Base-by-base conservation (phyloP, 2,329 filamentous ascomycete genomes). In the Neopestalotiopsis sp. region DNA sequence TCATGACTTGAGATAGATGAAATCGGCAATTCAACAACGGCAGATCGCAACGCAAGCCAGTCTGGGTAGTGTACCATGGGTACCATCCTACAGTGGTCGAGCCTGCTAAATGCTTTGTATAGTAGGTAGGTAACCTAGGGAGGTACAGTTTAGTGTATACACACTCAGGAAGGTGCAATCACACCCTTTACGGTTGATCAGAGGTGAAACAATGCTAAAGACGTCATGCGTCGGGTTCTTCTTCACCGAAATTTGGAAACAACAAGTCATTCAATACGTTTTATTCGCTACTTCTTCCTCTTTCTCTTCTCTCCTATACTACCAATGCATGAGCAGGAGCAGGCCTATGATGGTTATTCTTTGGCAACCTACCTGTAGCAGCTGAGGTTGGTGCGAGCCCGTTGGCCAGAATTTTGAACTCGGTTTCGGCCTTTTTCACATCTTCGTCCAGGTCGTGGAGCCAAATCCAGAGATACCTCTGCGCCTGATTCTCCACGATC, bases 381-480 rank as follows among this genome's bases (percentile, higher is more conserved):
- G 34, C 34, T 38, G 30, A 34, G 5, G 59, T n/a, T 40, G 59
- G 2, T 38, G 59, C n/a, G n/a, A 20, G 59, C n/a, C 14, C n/a
- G 17, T 32, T 20, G 2, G 32, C 32, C 28, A 66, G n/a, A 14
- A 34, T 20, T 17, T 57, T 67, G 66, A 75, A 75, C 3, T 72
- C 67, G 4, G 68, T 40, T 53, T 75, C 72, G 1, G 76, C 75
- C 64, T 71, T 72, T 30, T 66, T 68, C 45, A 77, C 68, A 61
- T 78, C 76, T 10, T 64, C 71, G 61, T 70, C 49, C 53, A 79
- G 66, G 49, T 78, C 74, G 58, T 79, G 75, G 32, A 76, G 70
- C 77, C 77, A 79, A 57, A 78, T 77, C 76, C 77, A 79, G 62
- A 75, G 73, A 57, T 77, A 70, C 30, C 77, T 71, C 67, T 74